A percentile compares a stretch with the other conserved stretches of the same genome.
These are phyloP conservation scores for Claviceps maximensis DNA, from an alignment of 2,329 filamentous ascomycete species.

Conservation along the genomic window DNA sequence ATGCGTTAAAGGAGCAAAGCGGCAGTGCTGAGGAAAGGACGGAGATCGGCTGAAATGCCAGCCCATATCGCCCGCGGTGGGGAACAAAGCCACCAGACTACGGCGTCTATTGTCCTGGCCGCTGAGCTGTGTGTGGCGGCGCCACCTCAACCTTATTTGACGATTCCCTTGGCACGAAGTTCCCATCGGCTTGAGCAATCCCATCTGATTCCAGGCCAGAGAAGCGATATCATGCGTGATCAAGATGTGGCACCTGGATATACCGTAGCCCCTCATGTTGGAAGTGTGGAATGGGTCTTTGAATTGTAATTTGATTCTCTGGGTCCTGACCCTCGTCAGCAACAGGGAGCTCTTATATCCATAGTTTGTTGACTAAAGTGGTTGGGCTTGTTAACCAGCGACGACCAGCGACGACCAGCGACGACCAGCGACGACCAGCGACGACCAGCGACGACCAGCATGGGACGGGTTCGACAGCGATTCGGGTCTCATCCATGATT, in stretches of 20 bases:
- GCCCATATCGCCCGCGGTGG: neutral
- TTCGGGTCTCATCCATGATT: no score
- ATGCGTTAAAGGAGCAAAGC: neutral
- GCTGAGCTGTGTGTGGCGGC: neutral
- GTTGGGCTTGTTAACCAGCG: no score
- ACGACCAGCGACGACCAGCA: no score
- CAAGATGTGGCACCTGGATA: neutral
- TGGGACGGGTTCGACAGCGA: no score
- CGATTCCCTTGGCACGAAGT: neutral
- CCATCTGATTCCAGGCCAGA: neutral
- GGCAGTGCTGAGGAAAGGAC: neutral
- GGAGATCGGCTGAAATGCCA: neutral
- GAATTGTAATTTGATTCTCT: neutral
- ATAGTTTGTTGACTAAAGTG: no score
- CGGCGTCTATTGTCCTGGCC: neutral
- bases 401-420: no score
- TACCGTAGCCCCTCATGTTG: neutral
- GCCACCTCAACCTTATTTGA: neutral
- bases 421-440: no score
- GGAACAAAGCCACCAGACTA: neutral
- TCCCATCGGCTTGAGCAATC: neutral
- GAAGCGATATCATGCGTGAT: neutral
- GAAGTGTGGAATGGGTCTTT: neutral
- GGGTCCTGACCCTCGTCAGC: neutral
- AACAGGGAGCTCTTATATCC: neutral